A percentile compares a stretch with the other conserved stretches of the same genome.
phyloP scores from a whole-genome alignment of 164 flowering plant genomes.

The Hamamelis virginiana region DNA sequence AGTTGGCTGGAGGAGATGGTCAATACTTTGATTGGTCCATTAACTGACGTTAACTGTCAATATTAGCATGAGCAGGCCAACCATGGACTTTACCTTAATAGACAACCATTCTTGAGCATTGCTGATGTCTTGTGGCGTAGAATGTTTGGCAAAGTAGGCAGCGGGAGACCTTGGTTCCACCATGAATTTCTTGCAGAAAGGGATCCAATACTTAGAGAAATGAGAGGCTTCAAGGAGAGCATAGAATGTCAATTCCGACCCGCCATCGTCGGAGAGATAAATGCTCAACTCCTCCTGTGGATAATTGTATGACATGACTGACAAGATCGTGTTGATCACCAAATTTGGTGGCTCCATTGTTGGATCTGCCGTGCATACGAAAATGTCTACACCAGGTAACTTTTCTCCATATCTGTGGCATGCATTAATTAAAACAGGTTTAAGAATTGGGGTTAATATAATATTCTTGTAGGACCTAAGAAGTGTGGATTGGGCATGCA shows the following conservation, averaged over 20 bases:
- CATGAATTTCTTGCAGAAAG: slow-evolving; percentile 25
- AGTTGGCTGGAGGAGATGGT: no score
- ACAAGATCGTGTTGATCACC: slow-evolving; percentile 31
- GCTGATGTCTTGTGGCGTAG: neutral
- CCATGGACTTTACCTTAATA: slow-evolving; percentile 8
- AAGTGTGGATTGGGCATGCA: no score
- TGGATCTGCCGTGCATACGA: slow-evolving; percentile 40
- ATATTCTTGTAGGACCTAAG: no score
- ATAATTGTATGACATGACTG: slow-evolving; percentile 30
- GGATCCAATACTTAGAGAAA: slow-evolving; percentile 30
- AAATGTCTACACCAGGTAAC: slow-evolving; percentile 28
- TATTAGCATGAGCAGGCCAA: no score
- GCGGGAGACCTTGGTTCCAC: slow-evolving; percentile 31
- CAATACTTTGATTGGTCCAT: no score
- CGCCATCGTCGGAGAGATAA: slow-evolving; percentile 33
- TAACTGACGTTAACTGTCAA: no score
- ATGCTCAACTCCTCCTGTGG: slow-evolving; percentile 30
- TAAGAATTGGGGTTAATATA: no score
- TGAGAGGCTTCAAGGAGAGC: slow-evolving; percentile 31
- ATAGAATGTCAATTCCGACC: slow-evolving; percentile 30
- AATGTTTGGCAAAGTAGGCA: slow-evolving; percentile 17
- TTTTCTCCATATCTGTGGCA: slow-evolving; percentile 14
- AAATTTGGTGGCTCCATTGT: slow-evolving; percentile 25
- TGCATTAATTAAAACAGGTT: neutral
- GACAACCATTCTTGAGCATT: slow-evolving; percentile 7